phyloP scores from a whole-genome alignment of 371 early-diverging fungal genomes.

The Haplosporangium sp. region DNA sequence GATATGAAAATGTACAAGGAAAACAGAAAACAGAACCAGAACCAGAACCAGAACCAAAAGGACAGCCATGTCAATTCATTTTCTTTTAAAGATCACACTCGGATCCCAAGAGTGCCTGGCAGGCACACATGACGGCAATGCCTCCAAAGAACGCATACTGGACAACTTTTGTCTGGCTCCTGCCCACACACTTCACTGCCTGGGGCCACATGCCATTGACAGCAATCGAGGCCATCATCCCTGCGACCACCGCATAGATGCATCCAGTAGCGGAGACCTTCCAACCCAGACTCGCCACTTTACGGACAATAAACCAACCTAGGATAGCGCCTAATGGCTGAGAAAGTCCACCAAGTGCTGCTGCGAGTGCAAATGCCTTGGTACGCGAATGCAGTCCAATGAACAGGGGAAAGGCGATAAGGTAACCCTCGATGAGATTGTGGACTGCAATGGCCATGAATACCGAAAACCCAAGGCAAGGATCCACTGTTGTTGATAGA shows the following conservation, averaged over 20 bases:
- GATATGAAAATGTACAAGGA: not conserved
- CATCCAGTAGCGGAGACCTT: slow-evolving; percentile 61
- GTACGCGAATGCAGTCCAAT: slow-evolving; percentile 69
- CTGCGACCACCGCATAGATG: slow-evolving; percentile 68
- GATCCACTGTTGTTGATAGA: slow-evolving; percentile 72
- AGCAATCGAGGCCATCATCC: slow-evolving; percentile 77
- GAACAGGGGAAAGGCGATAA: slow-evolving; percentile 81
- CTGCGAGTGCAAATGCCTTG: slow-evolving; percentile 72
- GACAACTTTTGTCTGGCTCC: slow-evolving; percentile 55
- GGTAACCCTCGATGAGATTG: slow-evolving; percentile 85
- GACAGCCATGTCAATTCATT: not conserved
- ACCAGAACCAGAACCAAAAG: not conserved
- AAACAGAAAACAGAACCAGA: slow-evolving; percentile 5
- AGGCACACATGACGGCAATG: slow-evolving; percentile 61
- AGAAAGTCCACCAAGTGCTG: slow-evolving; percentile 74
- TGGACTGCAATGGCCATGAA: slow-evolving; percentile 81
- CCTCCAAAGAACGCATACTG: slow-evolving; percentile 64
- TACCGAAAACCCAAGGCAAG: slow-evolving; percentile 75
- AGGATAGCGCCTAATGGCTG: slow-evolving; percentile 74
- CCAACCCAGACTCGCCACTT: slow-evolving; percentile 57
- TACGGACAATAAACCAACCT: slow-evolving; percentile 61
- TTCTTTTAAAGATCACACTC: slow-evolving; percentile 34
- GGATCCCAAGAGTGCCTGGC: slow-evolving; percentile 51
- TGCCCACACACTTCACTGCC: slow-evolving; percentile 60
- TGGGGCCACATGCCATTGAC: slow-evolving; percentile 67